Evolutionary conservation across 306 rosid species (phyloP).

Genomic region (Quercus parvula): DNA sequence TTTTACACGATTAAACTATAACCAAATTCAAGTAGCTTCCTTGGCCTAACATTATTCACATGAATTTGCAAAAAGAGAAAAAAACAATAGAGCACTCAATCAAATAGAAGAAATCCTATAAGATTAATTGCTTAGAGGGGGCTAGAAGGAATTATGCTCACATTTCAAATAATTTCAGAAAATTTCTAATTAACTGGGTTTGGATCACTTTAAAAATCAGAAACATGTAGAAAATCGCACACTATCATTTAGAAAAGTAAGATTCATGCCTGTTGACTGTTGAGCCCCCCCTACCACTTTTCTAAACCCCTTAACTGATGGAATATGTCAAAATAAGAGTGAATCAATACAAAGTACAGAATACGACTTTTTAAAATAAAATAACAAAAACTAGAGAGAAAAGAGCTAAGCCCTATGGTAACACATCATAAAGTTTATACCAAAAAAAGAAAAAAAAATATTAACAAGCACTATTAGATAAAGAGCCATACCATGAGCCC

Average conservation of each 20-base stretch:
- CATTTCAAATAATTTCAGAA: not conserved
- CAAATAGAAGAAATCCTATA: not conserved
- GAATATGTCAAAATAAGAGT: not conserved
- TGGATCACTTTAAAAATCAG: not conserved
- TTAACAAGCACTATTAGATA: not conserved
- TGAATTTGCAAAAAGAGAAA: not conserved
- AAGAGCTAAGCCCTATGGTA: not conserved
- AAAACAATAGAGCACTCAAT: not conserved
- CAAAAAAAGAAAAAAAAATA: not conserved
- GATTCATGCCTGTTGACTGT: not conserved
- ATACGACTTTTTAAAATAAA: not conserved
- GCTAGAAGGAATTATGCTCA: not conserved
- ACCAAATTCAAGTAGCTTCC: not conserved
- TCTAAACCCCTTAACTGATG: not conserved
- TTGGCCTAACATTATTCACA: not conserved
- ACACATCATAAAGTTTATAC: not conserved
- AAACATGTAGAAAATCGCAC: not conserved
- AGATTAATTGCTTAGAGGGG: not conserved
- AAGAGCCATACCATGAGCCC: slow-evolving; percentile 64
- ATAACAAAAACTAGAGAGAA: not conserved
- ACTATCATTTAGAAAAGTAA: not conserved
- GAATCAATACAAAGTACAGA: not conserved
- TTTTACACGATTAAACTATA: not conserved
- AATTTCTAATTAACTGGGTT: not conserved
- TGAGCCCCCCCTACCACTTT: not conserved